phyloP scores from a whole-genome alignment of 352 stramenopile species.

The Aphanomyces cochlioides region DNA sequence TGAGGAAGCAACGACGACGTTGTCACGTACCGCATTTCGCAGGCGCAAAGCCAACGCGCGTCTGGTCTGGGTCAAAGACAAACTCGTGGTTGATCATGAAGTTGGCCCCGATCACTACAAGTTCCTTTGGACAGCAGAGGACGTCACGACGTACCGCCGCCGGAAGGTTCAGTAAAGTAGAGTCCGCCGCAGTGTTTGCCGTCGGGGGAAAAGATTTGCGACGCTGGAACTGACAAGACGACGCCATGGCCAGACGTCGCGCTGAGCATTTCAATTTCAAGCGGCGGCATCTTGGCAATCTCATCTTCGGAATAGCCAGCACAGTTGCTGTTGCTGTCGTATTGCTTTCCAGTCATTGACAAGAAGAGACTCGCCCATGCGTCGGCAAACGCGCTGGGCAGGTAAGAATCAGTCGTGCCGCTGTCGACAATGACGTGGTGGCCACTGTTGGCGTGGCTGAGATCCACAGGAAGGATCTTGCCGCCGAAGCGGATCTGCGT shows the following conservation, averaged over 20 bases:
- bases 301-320: conserved; percentile 10
- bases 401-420: conserved; percentile 85
- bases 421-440: conserved; percentile 83
- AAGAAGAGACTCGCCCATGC: conserved; percentile 56
- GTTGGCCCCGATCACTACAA: conserved; percentile 71
- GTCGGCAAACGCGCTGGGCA: conserved; percentile 43
- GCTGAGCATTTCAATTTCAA: conserved; percentile 19
- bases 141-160: conserved; percentile 46
- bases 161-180: conserved; percentile 73
- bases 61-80: conserved; percentile 74
- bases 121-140: conserved; percentile 1
- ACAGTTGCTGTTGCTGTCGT: conserved; percentile 30
- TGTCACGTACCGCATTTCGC: conserved; percentile 44
- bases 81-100: conserved; percentile 81
- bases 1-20: not conserved
- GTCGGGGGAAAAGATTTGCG: conserved; percentile 61
- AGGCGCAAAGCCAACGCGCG: conserved; percentile 70
- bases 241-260: conserved; percentile 41
- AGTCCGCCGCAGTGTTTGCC: conserved; percentile 62
- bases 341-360: conserved; percentile 44
- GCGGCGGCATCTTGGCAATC: conserved; percentile 3
- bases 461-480: conserved; percentile 45
- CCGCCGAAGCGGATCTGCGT: conserved; percentile 62
- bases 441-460: conserved; percentile 46
- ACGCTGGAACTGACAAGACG: conserved; percentile 53